These are phyloP conservation scores for Fistulifera pelliculosa DNA, from an alignment of 108 stramenopile genomes.

Conservation along the genomic window DNA sequence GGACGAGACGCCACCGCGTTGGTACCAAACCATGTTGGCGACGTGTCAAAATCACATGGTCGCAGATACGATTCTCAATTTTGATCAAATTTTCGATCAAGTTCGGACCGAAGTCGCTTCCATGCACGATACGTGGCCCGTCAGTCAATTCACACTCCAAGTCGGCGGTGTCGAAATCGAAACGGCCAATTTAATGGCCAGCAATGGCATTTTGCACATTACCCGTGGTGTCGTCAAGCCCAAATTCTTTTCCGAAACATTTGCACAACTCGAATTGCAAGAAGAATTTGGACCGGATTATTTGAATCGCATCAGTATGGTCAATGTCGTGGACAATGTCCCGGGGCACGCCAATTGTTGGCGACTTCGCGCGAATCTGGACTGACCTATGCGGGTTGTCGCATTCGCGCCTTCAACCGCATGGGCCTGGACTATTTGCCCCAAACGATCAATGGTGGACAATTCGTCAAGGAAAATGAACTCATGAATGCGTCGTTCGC, in stretches of 20 bases:
- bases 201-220: slow-evolving; percentile 10
- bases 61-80: not conserved
- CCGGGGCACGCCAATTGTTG: not conserved
- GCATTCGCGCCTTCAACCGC: slow-evolving; percentile 11
- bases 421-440: slow-evolving; percentile 8
- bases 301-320: slow-evolving; percentile 1
- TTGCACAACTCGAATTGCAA: slow-evolving; percentile 5
- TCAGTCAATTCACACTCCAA: not conserved
- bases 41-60: slow-evolving; percentile 3
- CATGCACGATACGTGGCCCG: not conserved
- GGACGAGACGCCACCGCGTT: slow-evolving; percentile 1
- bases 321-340: slow-evolving; percentile 1
- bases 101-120: not conserved
- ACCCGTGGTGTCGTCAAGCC: slow-evolving; percentile 6
- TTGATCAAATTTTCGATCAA: slow-evolving; percentile 7
- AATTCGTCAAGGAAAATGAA: slow-evolving; percentile 3
- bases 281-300: slow-evolving; percentile 3
- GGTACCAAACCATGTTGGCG: slow-evolving; percentile 3
- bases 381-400: slow-evolving; percentile 9
- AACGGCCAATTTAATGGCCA: slow-evolving; percentile 4
- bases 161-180: slow-evolving; percentile 1
- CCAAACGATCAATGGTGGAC: slow-evolving; percentile 4
- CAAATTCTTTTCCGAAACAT: not conserved
- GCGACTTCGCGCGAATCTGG: not conserved
- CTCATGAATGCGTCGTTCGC: slow-evolving; percentile 2